Evolutionary conservation across 352 stramenopile genomes (phyloP).

Genomic region (Globisporangium spiculum): DNA sequence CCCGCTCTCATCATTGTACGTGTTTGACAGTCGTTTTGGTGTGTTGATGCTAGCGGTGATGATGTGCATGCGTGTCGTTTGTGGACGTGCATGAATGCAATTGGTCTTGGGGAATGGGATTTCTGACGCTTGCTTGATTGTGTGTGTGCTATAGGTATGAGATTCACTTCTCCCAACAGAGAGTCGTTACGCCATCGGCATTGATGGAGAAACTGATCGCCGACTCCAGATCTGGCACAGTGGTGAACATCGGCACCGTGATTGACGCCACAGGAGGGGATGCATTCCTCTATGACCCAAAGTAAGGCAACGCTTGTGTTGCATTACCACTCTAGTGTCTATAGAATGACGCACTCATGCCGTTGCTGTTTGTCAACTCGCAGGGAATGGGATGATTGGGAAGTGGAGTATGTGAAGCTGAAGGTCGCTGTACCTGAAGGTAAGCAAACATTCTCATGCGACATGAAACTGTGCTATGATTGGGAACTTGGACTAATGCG

Average conservation of each 20-base stretch:
- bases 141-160: conserved; percentile 58
- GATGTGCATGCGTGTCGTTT: not conserved
- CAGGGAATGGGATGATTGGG: conserved; percentile 88
- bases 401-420: conserved; percentile 82
- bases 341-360: not conserved
- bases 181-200: conserved; percentile 57
- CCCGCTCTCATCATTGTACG: conserved; percentile 77
- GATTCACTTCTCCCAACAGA: conserved; percentile 67
- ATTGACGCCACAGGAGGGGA: conserved; percentile 76
- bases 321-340: not conserved
- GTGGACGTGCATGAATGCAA: not conserved
- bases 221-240: conserved; percentile 46
- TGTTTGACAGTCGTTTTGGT: not conserved
- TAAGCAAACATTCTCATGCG: conserved; percentile 9
- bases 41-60: not conserved
- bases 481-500: not conserved
- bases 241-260: conserved; percentile 72
- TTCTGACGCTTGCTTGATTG: not conserved
- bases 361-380: not conserved
- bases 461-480: not conserved
- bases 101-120: not conserved
- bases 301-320: conserved; percentile 31
- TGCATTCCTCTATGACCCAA: conserved; percentile 68
- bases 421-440: conserved; percentile 34
- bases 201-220: conserved; percentile 85